Evolutionary conservation across 2,329 filamentous ascomycete genomes (phyloP), one percentile per base, ranked within the genome.

Genomic region (Pseudocercospora vitis): DNA sequence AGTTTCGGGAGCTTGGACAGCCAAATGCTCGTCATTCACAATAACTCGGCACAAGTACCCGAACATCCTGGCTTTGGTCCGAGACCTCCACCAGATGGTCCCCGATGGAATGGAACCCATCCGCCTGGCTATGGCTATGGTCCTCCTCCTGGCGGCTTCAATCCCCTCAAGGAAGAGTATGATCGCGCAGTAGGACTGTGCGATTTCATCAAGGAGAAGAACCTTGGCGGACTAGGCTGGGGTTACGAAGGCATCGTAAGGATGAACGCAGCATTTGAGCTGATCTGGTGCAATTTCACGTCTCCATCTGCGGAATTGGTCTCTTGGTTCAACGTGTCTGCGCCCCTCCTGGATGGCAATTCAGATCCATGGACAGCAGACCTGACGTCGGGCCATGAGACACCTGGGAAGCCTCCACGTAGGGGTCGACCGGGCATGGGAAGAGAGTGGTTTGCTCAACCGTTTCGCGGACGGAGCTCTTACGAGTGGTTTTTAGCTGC

Each of bases 221-320:
- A 71, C 0, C 68, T 80, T 11, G 71, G 77, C 4, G 76, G 76
- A 1, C 55, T 58, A 7, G 76, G 74, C 4, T 79, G 75, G 76
- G 77, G 76, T 31, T 73, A 76, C 26, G 78, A 81, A 59, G 84
- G 82, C 0, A 73, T 87, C 19, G 69, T 88, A 1, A 78, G 85
- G 7, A 83, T 84, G 76, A 85, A 89, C 63, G 77, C 79, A 11
- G 86, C 85, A 0, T 88, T 88, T 57, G 86, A 89, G 67, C 73
- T 87, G 40, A 84, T 88, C 44, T 74, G 85, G 42, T 88, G 85
- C 64, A 73, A 85, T 53, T 88, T 89, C 55, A 68, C 66, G 33
- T 67, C 74, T 50, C 71, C 71, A 7, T 76, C 72, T 14, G 58
- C 78, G 48, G 65, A 71, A 48, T 57, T 79, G 44, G 63, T 78